Percentiles rank a stretch among this genome's conserved stretches.
Conservation (phyloP, 106 monocot species). For the Allium cepa region DNA sequence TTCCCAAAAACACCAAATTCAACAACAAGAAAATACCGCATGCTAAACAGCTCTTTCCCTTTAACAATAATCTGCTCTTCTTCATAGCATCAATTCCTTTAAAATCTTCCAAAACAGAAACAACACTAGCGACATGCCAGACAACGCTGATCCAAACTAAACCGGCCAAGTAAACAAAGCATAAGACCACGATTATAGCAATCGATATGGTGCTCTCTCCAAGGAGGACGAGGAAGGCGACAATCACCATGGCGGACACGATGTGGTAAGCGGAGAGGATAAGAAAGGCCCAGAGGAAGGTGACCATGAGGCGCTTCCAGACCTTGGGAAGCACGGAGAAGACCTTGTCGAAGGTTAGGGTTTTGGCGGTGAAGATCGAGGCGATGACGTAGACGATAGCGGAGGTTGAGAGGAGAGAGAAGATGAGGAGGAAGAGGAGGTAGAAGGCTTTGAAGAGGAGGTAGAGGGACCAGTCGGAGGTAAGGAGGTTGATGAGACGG, state of each 20-base stretch:
- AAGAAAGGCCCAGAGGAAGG: slow-evolving; percentile 50
- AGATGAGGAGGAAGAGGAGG: slow-evolving; percentile 15
- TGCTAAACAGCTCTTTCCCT: slow-evolving; percentile 50
- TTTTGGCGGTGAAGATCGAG: slow-evolving; percentile 53
- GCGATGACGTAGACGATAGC: slow-evolving; percentile 75
- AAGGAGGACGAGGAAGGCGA: slow-evolving; percentile 37
- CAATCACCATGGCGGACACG: slow-evolving; percentile 16
- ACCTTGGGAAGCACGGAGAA: slow-evolving; percentile 57
- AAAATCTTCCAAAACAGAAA: slow-evolving; percentile 55
- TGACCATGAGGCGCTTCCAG: slow-evolving; percentile 53
- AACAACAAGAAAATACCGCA: slow-evolving; percentile 44
- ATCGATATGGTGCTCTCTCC: slow-evolving; percentile 5
- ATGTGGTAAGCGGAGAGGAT: slow-evolving; percentile 37
- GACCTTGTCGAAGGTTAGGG: slow-evolving; percentile 33
- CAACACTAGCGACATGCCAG: slow-evolving; percentile 65
- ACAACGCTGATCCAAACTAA: slow-evolving; percentile 48
- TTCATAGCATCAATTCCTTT: slow-evolving; percentile 46
- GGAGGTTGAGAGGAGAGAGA: slow-evolving; percentile 25
- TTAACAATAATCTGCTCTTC: slow-evolving; percentile 35
- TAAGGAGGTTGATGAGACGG: slow-evolving; percentile 12
- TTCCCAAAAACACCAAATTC: slow-evolving; percentile 31
- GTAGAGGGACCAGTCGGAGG: slow-evolving; percentile 17
- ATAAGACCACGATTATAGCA: slow-evolving; percentile 8
- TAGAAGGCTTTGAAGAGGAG: slow-evolving; percentile 23
- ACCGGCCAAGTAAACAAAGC: slow-evolving; percentile 26